Evolutionary conservation across 345 rosid species (phyloP).

Genomic region (Eucalyptus cloeziana): DNA sequence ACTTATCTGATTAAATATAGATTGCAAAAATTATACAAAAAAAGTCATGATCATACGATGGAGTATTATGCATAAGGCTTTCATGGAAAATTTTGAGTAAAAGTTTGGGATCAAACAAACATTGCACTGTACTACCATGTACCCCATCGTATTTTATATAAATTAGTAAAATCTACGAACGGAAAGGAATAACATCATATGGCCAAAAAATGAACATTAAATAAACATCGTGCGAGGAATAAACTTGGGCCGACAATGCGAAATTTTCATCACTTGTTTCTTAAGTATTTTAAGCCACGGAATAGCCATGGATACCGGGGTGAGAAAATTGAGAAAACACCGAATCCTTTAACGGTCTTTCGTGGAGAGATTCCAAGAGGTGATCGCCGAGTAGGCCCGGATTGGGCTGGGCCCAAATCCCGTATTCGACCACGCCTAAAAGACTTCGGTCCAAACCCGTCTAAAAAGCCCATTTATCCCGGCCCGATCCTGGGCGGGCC

Average conservation of each 20-base stretch:
- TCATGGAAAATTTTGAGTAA: not conserved
- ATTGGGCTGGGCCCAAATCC: not conserved
- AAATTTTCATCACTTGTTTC: not conserved
- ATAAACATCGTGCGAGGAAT: not conserved
- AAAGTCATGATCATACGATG: not conserved
- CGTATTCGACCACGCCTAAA: not conserved
- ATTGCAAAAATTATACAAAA: not conserved
- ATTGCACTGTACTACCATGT: fast-evolving
- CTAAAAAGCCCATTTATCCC: not conserved
- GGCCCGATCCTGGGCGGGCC: not conserved
- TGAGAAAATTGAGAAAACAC: not conserved
- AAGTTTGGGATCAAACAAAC: not conserved
- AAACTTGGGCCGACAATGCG: not conserved
- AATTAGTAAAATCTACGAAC: fast-evolving
- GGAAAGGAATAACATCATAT: not conserved
- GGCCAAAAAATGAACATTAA: not conserved
- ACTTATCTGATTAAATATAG: not conserved
- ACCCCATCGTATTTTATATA: not conserved
- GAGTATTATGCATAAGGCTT: not conserved
- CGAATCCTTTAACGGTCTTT: not conserved
- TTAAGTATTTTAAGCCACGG: not conserved
- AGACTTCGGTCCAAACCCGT: not conserved
- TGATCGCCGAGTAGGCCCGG: not conserved
- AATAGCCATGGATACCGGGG: not conserved
- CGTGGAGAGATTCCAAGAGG: not conserved